These are phyloP conservation scores for Discostella stelligeroides DNA, from an alignment of 108 stramenopile species.

Conservation along the genomic window DNA sequence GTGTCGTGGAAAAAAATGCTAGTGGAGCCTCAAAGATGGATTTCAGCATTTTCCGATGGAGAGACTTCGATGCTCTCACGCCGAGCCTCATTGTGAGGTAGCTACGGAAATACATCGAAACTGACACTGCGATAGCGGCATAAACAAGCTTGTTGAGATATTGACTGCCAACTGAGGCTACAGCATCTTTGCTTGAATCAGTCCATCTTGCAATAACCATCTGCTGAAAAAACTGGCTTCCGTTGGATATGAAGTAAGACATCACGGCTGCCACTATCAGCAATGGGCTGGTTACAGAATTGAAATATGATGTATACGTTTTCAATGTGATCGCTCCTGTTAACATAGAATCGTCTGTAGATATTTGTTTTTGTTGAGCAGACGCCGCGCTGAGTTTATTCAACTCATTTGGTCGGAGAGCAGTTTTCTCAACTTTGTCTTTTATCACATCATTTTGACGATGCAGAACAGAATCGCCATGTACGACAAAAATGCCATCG, in stretches of 20 bases:
- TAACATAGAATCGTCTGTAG: constrained; percentile 79
- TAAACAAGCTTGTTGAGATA: constrained; percentile 64
- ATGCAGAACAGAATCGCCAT: constrained; percentile 37
- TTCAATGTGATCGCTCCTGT: constrained; percentile 71
- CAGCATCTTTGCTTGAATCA: constrained; percentile 55
- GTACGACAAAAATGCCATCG: neutral
- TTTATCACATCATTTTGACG: constrained; percentile 31
- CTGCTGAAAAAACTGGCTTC: constrained; percentile 85
- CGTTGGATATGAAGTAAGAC: constrained; percentile 71
- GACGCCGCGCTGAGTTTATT: constrained; percentile 13
- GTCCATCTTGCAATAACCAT: constrained; percentile 80
- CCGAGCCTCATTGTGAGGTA: constrained; percentile 74
- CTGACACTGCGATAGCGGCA: constrained; percentile 72
- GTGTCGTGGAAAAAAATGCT: constrained; percentile 92
- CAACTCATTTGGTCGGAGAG: constrained; percentile 28
- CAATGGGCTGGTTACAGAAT: constrained; percentile 65
- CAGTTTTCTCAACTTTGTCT: constrained; percentile 48
- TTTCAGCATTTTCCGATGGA: constrained; percentile 69
- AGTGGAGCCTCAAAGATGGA: constrained; percentile 91
- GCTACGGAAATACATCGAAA: constrained; percentile 70
- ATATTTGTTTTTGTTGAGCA: constrained; percentile 36
- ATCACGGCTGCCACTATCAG: constrained; percentile 61
- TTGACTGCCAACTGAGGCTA: constrained; percentile 57
- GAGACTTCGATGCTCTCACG: constrained; percentile 61
- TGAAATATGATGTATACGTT: constrained; percentile 78